phyloP scores from a whole-genome alignment of 2,329 filamentous ascomycete species.

The Sclerotinia borealis region DNA sequence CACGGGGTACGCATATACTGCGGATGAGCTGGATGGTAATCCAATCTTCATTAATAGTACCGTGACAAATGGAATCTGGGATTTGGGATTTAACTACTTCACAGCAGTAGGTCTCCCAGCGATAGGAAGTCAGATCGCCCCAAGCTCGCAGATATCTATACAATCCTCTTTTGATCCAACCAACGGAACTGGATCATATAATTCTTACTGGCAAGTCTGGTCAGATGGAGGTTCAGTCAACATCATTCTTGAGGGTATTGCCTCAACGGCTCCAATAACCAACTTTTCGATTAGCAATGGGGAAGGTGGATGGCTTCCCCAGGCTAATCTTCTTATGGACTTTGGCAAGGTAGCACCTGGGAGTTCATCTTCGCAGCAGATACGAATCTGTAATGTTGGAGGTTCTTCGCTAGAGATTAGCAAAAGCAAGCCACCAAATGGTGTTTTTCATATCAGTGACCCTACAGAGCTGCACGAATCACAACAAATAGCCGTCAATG shows the following conservation, averaged over 20 bases:
- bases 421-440: slow-evolving; percentile 31
- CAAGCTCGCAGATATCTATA: slow-evolving; percentile 25
- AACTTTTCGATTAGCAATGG: slow-evolving; percentile 30
- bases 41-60: slow-evolving; percentile 23
- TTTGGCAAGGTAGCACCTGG: slow-evolving; percentile 30
- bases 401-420: slow-evolving; percentile 29
- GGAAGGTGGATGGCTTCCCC: slow-evolving; percentile 31
- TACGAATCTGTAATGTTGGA: slow-evolving; percentile 31
- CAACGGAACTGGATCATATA: slow-evolving; percentile 29
- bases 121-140: slow-evolving; percentile 26
- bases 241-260: slow-evolving; percentile 28
- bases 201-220: slow-evolving; percentile 29
- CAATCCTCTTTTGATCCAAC: slow-evolving; percentile 29
- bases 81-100: slow-evolving; percentile 21
- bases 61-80: slow-evolving; percentile 23
- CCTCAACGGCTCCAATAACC: slow-evolving; percentile 29
- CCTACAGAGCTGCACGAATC: slow-evolving; percentile 29
- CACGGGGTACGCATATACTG: slow-evolving; percentile 29
- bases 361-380: slow-evolving; percentile 21
- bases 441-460: slow-evolving; percentile 21
- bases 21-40: slow-evolving; percentile 24
- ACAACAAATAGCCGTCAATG: slow-evolving; percentile 25
- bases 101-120: slow-evolving; percentile 22
- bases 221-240: slow-evolving; percentile 29
- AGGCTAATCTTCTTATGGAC: slow-evolving; percentile 20